Conservation (phyloP, 148 eudicot genomes). For the Drosera capensis region DNA sequence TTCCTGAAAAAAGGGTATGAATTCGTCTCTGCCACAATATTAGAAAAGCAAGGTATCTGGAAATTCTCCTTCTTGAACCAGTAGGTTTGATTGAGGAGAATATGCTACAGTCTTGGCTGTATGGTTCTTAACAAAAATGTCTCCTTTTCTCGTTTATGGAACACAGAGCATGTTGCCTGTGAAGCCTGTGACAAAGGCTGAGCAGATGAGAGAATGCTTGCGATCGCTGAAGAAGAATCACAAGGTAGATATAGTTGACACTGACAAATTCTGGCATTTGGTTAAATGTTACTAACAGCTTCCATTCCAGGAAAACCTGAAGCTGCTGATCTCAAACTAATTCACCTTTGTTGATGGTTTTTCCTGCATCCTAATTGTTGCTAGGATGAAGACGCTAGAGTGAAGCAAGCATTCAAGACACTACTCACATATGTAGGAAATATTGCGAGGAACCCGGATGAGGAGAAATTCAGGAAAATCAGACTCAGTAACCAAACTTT, state of each 20-base stretch:
- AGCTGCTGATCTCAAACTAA: too few relatives aligned
- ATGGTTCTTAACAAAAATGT: constrained; percentile 5
- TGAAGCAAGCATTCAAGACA: constrained; percentile 56
- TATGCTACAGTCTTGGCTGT: constrained; percentile 1
- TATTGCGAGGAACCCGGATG: constrained; percentile 43
- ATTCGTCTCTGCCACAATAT: too few relatives aligned
- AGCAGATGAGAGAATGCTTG: constrained; percentile 50
- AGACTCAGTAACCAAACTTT: constrained; percentile 56
- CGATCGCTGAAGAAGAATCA: constrained; percentile 53
- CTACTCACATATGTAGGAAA: constrained; percentile 51
- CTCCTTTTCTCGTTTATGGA: too few relatives aligned
- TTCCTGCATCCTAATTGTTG: constrained; percentile 3
- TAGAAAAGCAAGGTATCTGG: not conserved
- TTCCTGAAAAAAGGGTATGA: constrained; percentile 77
- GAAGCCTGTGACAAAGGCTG: constrained; percentile 17
- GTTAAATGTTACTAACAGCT: not conserved
- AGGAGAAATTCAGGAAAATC: constrained; percentile 55
- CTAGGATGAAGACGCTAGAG: constrained; percentile 48
- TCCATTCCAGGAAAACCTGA: too few relatives aligned
- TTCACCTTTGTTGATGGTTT: not conserved
- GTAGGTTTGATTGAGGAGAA: not conserved
- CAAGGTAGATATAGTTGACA: constrained; percentile 24
- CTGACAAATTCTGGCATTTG: not conserved
- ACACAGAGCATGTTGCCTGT: constrained; percentile 15
- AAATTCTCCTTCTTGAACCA: not conserved